A percentile compares a stretch with the other conserved stretches of the same genome.
These are phyloP conservation scores for Bolboschoenus planiculmis DNA, from an alignment of 176 grass and related monocot species.

Conservation along the genomic window DNA sequence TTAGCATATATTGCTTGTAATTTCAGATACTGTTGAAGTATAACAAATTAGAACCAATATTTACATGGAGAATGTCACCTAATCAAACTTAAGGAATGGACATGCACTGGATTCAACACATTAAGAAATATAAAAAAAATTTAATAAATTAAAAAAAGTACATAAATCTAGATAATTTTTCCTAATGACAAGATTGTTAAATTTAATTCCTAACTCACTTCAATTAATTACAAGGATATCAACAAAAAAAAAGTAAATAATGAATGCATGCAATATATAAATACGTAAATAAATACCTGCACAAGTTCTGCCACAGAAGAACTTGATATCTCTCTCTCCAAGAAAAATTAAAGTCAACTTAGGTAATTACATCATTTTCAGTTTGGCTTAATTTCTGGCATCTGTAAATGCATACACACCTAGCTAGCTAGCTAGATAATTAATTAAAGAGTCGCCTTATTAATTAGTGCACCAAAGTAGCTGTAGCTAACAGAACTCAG, in stretches of 20 bases:
- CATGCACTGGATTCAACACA: neutral
- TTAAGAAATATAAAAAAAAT: neutral
- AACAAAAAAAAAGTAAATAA: neutral
- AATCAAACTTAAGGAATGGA: neutral
- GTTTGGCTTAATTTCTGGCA: neutral
- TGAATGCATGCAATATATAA: neutral
- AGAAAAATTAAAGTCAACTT: conserved; percentile 7
- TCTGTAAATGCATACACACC: neutral
- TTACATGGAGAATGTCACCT: neutral
- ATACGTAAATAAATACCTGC: neutral
- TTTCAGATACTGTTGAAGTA: neutral
- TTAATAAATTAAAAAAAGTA: neutral
- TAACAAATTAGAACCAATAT: neutral
- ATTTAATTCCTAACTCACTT: neutral
- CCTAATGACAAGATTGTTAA: neutral
- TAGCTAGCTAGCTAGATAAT: too few species aligned
- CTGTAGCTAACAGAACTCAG: neutral
- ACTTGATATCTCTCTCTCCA: neutral
- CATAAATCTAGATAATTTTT: too few species aligned
- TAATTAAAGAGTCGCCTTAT: neutral
- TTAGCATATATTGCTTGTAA: neutral
- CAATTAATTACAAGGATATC: too few species aligned
- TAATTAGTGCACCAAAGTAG: conserved; percentile 13
- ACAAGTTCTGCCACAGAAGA: neutral
- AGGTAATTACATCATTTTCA: conserved; percentile 13